Percentiles rank a stretch among this genome's conserved stretches.
Evolutionary conservation across 2,329 filamentous ascomycete species (phyloP).

Genomic region (Ophiosphaerella herpotricha): DNA sequence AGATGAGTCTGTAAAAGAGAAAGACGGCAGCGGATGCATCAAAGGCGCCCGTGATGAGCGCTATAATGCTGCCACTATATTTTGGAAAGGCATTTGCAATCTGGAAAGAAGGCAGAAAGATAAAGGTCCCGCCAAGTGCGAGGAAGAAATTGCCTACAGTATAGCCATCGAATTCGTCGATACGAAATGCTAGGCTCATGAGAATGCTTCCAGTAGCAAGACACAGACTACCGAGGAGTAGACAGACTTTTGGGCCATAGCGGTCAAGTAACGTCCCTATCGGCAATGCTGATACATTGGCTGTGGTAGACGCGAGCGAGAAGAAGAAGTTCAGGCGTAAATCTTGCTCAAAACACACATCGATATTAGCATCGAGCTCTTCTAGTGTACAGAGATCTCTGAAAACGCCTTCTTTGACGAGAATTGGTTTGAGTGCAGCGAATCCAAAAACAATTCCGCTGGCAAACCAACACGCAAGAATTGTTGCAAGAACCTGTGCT

Average conservation of each 20-base stretch:
- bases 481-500: slow-evolving; percentile 42
- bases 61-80: slow-evolving; percentile 77
- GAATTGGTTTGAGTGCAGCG: slow-evolving; percentile 47
- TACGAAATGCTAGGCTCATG: slow-evolving; percentile 45
- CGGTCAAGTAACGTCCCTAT: slow-evolving; percentile 45
- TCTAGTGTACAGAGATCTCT: slow-evolving; percentile 41
- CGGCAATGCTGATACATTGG: slow-evolving; percentile 45
- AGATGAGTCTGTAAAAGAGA: slow-evolving; percentile 72
- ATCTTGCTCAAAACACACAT: slow-evolving; percentile 48
- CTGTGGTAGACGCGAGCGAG: slow-evolving; percentile 44
- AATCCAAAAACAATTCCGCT: slow-evolving; percentile 50
- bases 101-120: slow-evolving; percentile 83
- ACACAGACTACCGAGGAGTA: slow-evolving; percentile 36
- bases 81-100: slow-evolving; percentile 82
- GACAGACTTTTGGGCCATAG: slow-evolving; percentile 42
- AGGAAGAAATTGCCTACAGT: slow-evolving; percentile 76
- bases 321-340: slow-evolving; percentile 47
- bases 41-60: slow-evolving; percentile 79
- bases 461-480: slow-evolving; percentile 47
- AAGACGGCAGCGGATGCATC: slow-evolving; percentile 82
- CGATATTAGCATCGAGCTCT: slow-evolving; percentile 39
- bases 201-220: slow-evolving; percentile 41
- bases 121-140: slow-evolving; percentile 77
- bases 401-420: slow-evolving; percentile 47
- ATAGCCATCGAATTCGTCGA: slow-evolving; percentile 52